Evolutionary conservation across 305 asterid species (phyloP).

Genomic region (Euphrasia arctica): DNA sequence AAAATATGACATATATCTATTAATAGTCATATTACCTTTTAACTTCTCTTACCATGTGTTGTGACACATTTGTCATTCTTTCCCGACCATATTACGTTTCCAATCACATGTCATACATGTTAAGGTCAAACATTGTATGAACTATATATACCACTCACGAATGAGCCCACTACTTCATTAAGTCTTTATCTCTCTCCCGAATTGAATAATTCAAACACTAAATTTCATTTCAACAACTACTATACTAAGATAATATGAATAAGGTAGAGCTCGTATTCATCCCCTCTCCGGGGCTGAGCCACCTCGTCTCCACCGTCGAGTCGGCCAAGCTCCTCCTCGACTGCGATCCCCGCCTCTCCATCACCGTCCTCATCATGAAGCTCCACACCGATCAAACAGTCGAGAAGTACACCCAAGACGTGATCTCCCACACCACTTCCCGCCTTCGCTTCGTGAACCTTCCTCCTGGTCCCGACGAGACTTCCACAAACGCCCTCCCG

Average conservation of each 20-base stretch:
- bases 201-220: too few relatives aligned
- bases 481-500: neutral
- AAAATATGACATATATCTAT: too few relatives aligned
- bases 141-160: too few relatives aligned
- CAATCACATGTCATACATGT: too few relatives aligned
- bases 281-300: conserved; percentile 57
- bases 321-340: conserved; percentile 45
- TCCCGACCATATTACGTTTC: too few relatives aligned
- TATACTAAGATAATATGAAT: neutral
- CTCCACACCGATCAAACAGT: conserved; percentile 25
- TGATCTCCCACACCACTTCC: conserved; percentile 17
- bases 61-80: too few relatives aligned
- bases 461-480: conserved; percentile 25
- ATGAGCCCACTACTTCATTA: too few relatives aligned
- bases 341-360: conserved; percentile 34
- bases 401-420: conserved; percentile 21
- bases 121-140: too few relatives aligned
- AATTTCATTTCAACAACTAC: too few relatives aligned
- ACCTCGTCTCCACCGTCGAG: conserved; percentile 53
- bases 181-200: too few relatives aligned
- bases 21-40: too few relatives aligned
- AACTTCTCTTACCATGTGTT: too few relatives aligned
- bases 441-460: conserved; percentile 32
- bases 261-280: conserved; percentile 29
- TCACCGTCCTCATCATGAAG: conserved; percentile 43